Conservation (phyloP, 495 filamentous ascomycete species). For the Daldinia vernicosa region DNA sequence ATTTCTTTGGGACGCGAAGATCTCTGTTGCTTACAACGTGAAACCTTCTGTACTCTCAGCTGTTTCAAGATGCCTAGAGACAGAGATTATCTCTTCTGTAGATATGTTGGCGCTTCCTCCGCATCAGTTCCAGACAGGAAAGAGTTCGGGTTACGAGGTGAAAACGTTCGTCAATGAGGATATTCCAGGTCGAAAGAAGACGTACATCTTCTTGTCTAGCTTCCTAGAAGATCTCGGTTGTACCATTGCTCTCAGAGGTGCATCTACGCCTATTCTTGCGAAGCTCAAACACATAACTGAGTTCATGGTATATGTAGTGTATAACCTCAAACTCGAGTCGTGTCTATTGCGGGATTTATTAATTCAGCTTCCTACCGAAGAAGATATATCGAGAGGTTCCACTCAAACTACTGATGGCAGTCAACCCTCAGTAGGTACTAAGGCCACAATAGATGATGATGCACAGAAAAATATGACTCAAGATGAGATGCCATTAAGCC, state of each 20-base stretch:
- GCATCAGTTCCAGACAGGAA: slow-evolving; percentile 70
- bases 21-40: slow-evolving; percentile 94
- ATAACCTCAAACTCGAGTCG: slow-evolving; percentile 96
- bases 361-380: slow-evolving; percentile 79
- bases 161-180: slow-evolving; percentile 89
- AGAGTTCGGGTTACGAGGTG: slow-evolving; percentile 86
- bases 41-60: slow-evolving; percentile 95
- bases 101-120: slow-evolving; percentile 88
- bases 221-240: slow-evolving; percentile 93
- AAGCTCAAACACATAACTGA: slow-evolving; percentile 95
- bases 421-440: slow-evolving; percentile 15
- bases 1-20: slow-evolving; percentile 84
- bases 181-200: slow-evolving; percentile 79
- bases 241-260: slow-evolving; percentile 93
- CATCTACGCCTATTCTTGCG: slow-evolving; percentile 69
- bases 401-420: slow-evolving; percentile 43
- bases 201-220: slow-evolving; percentile 94
- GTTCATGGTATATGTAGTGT: slow-evolving; percentile 98
- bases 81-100: slow-evolving; percentile 91
- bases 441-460: slow-evolving; percentile 8
- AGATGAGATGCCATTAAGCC: slow-evolving; percentile 32
- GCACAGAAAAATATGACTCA: slow-evolving; percentile 23
- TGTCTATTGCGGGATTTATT: slow-evolving; percentile 96
- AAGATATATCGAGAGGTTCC: slow-evolving; percentile 49
- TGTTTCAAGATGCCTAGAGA: slow-evolving; percentile 88